Evolutionary conservation across 257 asterid genomes (phyloP).

Genomic region (Ocimum tenuiflorum): DNA sequence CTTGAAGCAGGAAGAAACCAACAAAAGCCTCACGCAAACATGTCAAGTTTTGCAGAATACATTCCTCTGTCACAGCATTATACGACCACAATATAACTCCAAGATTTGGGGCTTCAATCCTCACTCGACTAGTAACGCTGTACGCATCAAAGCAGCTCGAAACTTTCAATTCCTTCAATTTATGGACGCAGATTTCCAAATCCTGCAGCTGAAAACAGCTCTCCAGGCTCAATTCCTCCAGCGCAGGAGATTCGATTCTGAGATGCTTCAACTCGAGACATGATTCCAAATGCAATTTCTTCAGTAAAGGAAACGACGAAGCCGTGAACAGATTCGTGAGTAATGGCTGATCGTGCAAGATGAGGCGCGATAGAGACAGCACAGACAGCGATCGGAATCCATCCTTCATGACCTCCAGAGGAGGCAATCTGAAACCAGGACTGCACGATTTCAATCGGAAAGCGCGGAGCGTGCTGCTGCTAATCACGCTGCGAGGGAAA

Average conservation of each 20-base stretch:
- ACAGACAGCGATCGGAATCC: constrained; percentile 44
- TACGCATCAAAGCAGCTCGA: constrained; percentile 46
- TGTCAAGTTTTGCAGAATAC: constrained; percentile 32
- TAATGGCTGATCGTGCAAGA: constrained; percentile 44
- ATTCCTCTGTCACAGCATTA: constrained; percentile 48
- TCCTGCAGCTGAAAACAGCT: constrained; percentile 47
- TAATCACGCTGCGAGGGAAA: constrained; percentile 49
- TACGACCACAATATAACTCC: constrained; percentile 43
- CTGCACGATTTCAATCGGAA: constrained; percentile 47
- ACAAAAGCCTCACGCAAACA: constrained; percentile 43
- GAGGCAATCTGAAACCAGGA: constrained; percentile 77
- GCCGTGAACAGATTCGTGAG: constrained; percentile 41
- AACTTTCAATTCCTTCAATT: constrained; percentile 40
- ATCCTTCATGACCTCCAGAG: constrained; percentile 39
- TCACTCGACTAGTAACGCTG: constrained; percentile 33
- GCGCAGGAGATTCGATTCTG: constrained; percentile 38
- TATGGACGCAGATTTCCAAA: constrained; percentile 36
- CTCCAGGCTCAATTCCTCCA: constrained; percentile 45
- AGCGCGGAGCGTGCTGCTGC: constrained; percentile 36
- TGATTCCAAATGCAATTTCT: constrained; percentile 43
- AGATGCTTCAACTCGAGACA: constrained; percentile 54
- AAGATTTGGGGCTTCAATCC: constrained; percentile 47
- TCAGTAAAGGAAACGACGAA: constrained; percentile 66
- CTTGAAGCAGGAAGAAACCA: constrained; percentile 36
- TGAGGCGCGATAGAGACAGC: constrained; percentile 47